Conservation (phyloP, 2,329 filamentous ascomycete species). For the Nakataea oryzae region DNA sequence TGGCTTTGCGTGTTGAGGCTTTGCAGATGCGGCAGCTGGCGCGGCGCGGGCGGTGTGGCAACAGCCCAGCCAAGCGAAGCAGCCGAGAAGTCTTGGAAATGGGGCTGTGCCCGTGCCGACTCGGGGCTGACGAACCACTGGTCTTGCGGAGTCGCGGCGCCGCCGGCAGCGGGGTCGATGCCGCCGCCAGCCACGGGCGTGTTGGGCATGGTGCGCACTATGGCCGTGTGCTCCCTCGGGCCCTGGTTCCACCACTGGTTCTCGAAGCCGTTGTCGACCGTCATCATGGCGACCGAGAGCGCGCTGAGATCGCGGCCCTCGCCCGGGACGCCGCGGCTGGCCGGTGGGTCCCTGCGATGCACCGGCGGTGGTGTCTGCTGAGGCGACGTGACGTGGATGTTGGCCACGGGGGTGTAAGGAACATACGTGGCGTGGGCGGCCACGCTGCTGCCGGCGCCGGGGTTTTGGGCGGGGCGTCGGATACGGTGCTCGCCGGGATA, state of each 20-base stretch:
- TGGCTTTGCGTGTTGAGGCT: not conserved
- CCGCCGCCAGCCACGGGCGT: constrained; percentile 13
- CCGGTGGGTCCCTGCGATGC: not conserved
- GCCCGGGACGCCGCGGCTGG: not conserved
- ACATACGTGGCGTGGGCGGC: not conserved
- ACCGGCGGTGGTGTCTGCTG: not conserved
- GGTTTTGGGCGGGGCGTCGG: not conserved
- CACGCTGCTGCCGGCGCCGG: not conserved
- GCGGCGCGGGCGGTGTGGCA: constrained; percentile 7
- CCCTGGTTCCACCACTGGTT: constrained; percentile 48
- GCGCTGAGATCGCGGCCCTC: constrained; percentile 33
- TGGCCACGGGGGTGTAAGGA: constrained; percentile 1
- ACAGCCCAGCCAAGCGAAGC: constrained; percentile 18
- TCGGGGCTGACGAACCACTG: not conserved
- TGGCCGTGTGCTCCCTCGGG: constrained; percentile 15
- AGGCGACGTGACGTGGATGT: constrained; percentile 2
- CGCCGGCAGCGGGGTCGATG: not conserved
- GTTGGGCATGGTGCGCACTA: constrained; percentile 12
- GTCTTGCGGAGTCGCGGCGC: constrained; percentile 1
- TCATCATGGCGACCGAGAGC: constrained; percentile 42
- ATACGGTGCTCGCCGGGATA: constrained; percentile 1
- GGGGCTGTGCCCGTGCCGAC: not conserved
- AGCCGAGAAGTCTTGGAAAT: constrained; percentile 5
- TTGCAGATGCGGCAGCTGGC: not conserved
- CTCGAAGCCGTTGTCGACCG: constrained; percentile 47